These are phyloP conservation scores for Raddia distichophylla DNA, from an alignment of 176 grass and related monocot genomes.

Conservation along the genomic window DNA sequence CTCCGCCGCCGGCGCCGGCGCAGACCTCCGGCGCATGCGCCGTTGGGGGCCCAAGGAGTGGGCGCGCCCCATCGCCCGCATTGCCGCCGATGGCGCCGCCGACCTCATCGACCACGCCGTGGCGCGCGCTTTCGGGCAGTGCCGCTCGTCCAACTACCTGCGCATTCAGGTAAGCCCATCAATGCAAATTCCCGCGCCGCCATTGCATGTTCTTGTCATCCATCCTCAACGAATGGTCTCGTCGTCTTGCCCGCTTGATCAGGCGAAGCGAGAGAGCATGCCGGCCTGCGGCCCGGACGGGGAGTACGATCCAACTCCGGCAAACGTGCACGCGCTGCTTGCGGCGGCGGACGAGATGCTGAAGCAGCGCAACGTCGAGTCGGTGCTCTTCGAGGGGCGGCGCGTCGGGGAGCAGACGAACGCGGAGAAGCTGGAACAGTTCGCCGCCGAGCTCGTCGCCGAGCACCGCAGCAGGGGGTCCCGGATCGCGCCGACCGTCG, in stretches of 20 bases:
- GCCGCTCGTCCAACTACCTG: slow-evolving; percentile 82
- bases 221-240: background rate
- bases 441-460: slow-evolving; percentile 73
- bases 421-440: slow-evolving; percentile 87
- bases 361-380: slow-evolving; percentile 94
- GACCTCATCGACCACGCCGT: slow-evolving; percentile 98
- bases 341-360: slow-evolving; percentile 84
- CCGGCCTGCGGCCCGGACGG: slow-evolving; percentile 51
- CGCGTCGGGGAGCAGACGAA: slow-evolving; percentile 76
- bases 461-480: slow-evolving; percentile 77
- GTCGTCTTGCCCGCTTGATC: background rate
- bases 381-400: slow-evolving; percentile 89
- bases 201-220: background rate
- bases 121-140: slow-evolving; percentile 88
- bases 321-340: slow-evolving; percentile 62
- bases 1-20: slow-evolving; percentile 25
- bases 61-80: slow-evolving; percentile 83
- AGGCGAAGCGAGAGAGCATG: slow-evolving; percentile 69
- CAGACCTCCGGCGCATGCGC: slow-evolving; percentile 49
- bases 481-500: slow-evolving; percentile 92
- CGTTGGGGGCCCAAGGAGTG: slow-evolving; percentile 89
- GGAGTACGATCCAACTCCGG: slow-evolving; percentile 66
- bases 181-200: background rate
- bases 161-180: slow-evolving; percentile 75
- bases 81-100: slow-evolving; percentile 85